Evolutionary conservation across 2,329 filamentous ascomycete species (phyloP).

Genomic region (Beauveria brongniartii): DNA sequence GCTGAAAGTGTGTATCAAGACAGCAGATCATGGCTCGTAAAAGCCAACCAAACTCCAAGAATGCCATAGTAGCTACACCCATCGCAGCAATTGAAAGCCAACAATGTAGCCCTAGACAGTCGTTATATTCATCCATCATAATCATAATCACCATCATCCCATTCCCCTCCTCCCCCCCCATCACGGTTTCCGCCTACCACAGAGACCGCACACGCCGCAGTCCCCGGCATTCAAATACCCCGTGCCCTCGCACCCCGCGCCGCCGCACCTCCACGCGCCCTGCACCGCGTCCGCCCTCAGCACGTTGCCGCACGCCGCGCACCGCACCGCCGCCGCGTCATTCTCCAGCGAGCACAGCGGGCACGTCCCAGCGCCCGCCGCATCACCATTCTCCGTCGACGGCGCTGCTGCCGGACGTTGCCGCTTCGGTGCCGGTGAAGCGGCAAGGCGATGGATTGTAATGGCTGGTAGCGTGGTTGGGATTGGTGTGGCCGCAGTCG

Average conservation of each 20-base stretch:
- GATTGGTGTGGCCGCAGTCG: not conserved
- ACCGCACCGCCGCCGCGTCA: conserved; percentile 45
- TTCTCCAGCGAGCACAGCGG: conserved; percentile 64
- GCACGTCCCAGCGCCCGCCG: conserved; percentile 30
- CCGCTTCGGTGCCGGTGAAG: not conserved
- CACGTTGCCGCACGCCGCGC: conserved; percentile 63
- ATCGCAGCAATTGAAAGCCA: not conserved
- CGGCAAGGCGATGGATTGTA: not conserved
- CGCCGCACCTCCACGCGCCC: conserved; percentile 56
- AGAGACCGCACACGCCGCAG: conserved; percentile 61
- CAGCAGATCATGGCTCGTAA: too few species aligned
- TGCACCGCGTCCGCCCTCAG: conserved; percentile 45
- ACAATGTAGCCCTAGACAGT: not conserved
- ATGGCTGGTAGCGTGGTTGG: not conserved
- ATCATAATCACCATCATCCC: too few species aligned
- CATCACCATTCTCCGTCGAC: not conserved
- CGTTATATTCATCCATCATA: not conserved
- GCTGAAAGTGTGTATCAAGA: not conserved
- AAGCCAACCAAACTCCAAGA: too few species aligned
- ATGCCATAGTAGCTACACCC: not conserved
- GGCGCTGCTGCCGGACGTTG: not conserved
- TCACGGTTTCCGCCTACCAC: conserved; percentile 34
- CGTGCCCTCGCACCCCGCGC: conserved; percentile 44
- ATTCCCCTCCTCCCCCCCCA: too few species aligned
- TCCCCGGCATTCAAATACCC: conserved; percentile 62